Percentiles rank a stretch among this genome's conserved stretches.
Conservation (phyloP, 768 basidiomycete genomes). For the Lyophyllum shimeji region DNA sequence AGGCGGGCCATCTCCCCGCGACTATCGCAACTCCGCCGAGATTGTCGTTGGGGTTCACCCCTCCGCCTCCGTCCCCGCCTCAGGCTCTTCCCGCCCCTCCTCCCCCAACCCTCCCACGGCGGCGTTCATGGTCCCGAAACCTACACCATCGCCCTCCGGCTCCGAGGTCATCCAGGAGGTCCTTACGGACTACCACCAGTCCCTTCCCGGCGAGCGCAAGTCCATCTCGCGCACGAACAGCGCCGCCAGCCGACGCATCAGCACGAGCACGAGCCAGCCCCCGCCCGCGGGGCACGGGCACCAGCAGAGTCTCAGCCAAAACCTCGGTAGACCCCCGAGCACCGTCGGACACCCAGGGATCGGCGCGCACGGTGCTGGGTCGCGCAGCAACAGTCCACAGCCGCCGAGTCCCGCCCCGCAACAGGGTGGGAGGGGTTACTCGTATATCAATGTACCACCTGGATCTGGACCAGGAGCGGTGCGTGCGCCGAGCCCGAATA, state of each 20-base stretch:
- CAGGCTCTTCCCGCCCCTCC: slow-evolving; percentile 49
- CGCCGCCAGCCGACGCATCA: slow-evolving; percentile 30
- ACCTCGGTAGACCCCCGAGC: slow-evolving; percentile 52
- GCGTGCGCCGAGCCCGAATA: slow-evolving; percentile 72
- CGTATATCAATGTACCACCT: slow-evolving; percentile 40
- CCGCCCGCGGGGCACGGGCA: slow-evolving; percentile 5
- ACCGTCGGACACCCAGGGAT: slow-evolving; percentile 77
- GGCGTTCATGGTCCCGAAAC: slow-evolving; percentile 72
- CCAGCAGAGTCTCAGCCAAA: slow-evolving; percentile 28
- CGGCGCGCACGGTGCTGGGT: slow-evolving; percentile 67
- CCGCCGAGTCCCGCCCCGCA: slow-evolving; percentile 55
- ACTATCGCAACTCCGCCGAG: slow-evolving; percentile 78
- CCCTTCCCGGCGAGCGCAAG: slow-evolving; percentile 83
- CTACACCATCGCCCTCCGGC: slow-evolving; percentile 37
- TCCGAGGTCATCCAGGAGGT: slow-evolving; percentile 72
- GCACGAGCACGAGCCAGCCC: slow-evolving; percentile 20
- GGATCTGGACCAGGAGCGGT: slow-evolving; percentile 27
- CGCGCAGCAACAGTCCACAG: slow-evolving; percentile 61
- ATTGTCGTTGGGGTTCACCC: slow-evolving; percentile 80
- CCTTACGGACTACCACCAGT: slow-evolving; percentile 74
- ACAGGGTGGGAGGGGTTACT: slow-evolving; percentile 26
- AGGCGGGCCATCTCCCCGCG: slow-evolving; percentile 40
- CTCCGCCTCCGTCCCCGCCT: slow-evolving; percentile 57
- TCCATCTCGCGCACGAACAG: slow-evolving; percentile 56
- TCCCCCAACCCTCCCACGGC: slow-evolving; percentile 78